Evolutionary conservation across 768 basidiomycete genomes (phyloP).

Genomic region (Suillus clintonianus): DNA sequence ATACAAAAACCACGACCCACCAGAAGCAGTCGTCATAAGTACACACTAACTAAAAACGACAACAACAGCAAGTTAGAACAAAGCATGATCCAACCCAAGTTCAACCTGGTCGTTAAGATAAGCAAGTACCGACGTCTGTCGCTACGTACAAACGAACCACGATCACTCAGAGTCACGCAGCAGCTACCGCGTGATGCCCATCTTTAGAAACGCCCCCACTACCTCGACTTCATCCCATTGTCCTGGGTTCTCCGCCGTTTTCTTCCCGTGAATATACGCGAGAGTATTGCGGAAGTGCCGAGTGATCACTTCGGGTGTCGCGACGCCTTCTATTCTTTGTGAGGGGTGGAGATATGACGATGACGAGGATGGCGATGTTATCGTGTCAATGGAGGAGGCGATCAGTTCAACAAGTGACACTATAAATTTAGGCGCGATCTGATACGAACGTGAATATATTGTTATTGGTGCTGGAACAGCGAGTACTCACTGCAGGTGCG

Average conservation of each 20-base stretch:
- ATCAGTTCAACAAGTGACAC: constrained; percentile 96
- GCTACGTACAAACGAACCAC: background rate
- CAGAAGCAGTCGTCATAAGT: background rate
- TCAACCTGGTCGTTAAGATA: background rate
- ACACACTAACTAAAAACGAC: background rate
- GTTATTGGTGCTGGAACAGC: background rate
- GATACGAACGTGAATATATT: background rate
- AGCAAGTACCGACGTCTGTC: background rate
- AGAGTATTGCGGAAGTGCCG: constrained; percentile 94
- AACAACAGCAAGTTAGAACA: constrained; percentile 7
- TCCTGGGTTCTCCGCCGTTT: constrained; percentile 39
- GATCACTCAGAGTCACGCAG: background rate
- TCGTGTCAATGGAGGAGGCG: constrained; percentile 90
- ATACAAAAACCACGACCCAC: background rate
- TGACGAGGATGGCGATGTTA: constrained; percentile 59
- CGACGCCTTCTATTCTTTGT: constrained; percentile 87
- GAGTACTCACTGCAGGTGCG: constrained; percentile 76
- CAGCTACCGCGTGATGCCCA: constrained; percentile 68
- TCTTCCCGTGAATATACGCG: constrained; percentile 76
- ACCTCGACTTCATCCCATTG: constrained; percentile 90
- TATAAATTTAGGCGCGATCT: constrained; percentile 95
- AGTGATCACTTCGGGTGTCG: constrained; percentile 91
- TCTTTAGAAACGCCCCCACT: constrained; percentile 85
- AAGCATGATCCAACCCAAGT: background rate
- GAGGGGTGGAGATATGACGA: constrained; percentile 77